phyloP scores from a whole-genome alignment of 2,329 filamentous ascomycete species.

The Xylariaceae sp. region DNA sequence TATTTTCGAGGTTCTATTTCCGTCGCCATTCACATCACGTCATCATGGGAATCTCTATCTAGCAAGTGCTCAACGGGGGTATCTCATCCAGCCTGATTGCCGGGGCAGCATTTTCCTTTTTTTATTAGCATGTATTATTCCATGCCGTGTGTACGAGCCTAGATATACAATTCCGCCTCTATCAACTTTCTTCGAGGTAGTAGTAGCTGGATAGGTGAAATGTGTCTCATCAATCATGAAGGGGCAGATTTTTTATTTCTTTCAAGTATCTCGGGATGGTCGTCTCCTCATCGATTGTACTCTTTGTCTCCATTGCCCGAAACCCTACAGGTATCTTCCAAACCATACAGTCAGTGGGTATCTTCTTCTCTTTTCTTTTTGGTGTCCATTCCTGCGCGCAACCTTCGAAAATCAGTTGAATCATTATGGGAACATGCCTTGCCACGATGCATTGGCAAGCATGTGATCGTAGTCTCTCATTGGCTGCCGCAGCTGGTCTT shows the following conservation, averaged over 20 bases:
- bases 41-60: no score
- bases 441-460: slow-evolving; percentile 37
- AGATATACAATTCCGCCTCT: slow-evolving; percentile 8
- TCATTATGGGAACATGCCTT: slow-evolving; percentile 29
- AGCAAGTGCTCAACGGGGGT: no score
- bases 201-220: not conserved
- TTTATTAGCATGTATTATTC: no score
- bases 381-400: not conserved
- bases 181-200: not conserved
- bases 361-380: slow-evolving; percentile 20
- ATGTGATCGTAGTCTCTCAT: slow-evolving; percentile 45
- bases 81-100: no score
- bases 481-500: slow-evolving; percentile 33
- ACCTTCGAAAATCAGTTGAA: slow-evolving; percentile 15
- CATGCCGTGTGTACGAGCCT: no score
- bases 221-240: slow-evolving; percentile 15
- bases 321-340: slow-evolving; percentile 13
- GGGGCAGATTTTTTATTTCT: not conserved
- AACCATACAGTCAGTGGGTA: slow-evolving; percentile 25
- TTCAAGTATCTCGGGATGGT: not conserved
- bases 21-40: no score
- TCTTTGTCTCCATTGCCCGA: not conserved
- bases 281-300: slow-evolving; percentile 1
- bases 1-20: no score
- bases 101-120: no score